Evolutionary conservation across 495 filamentous ascomycete genomes (phyloP), one percentile per base, ranked within the genome.

Genomic region (Evernia prunastri): DNA sequence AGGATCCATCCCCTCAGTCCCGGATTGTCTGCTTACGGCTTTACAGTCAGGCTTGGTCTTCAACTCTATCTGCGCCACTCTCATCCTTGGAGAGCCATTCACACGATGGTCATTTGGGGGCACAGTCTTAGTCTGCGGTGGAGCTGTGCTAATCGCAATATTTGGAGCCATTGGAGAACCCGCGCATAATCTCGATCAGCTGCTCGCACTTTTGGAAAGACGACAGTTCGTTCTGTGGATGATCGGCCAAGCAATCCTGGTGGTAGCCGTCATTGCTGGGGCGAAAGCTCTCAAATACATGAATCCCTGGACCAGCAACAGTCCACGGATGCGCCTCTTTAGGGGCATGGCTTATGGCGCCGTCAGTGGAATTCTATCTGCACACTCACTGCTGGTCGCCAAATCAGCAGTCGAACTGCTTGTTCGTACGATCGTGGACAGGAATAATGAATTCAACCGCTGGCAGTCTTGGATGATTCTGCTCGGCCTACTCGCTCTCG

Each of bases 401-500:
- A 99, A 99, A 75, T 96, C 92, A 27, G 92, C 95, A 18, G 94
- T 97, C 54, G 94, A 97, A 78, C 81, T 99, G 36, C 82, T 99
- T n/a, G 89, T 99, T 58, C 87, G 91, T 66, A 97, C 95, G 3
- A 83, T 97, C 39, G 82, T 91, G 23, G 91, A 96, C 73, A 81
- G 86, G 66, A 78, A 85, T 65, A 99, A 99, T 71, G 90, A 99
- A 76, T 99, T 99, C 77, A 89, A 92, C 58, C 88, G 90, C 64
- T 99, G 92, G 90, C 89, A 97, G 71, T 96, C 94, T 3, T 99
- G 95, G 95, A 83, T 89, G 71, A 91, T 97, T 53, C 81, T 99
- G 18, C 72, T 97, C 25, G 89, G 83, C 20, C 87, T 99, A 51
- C 81, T 96, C 58, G 77, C 78, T 9, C 82, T 99, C 60, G 94